Conservation (phyloP, 129 eudicot species). For the Tanacetum coccineum region DNA sequence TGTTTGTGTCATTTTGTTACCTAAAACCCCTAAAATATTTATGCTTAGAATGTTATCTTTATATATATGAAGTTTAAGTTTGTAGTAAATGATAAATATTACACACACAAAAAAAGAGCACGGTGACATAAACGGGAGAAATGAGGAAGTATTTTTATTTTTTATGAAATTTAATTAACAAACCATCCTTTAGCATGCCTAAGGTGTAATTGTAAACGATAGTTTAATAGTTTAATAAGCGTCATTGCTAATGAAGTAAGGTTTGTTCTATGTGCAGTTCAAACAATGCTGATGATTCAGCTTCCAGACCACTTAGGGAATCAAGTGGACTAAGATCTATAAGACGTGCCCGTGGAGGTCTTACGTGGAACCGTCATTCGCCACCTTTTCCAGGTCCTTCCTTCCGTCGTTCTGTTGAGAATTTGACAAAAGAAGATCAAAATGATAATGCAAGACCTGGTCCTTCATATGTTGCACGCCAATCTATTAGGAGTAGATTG, state of each 20-base stretch:
- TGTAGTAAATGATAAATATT: too few relatives aligned
- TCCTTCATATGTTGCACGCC: constrained; percentile 11
- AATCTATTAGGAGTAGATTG: constrained; percentile 8
- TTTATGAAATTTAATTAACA: too few relatives aligned
- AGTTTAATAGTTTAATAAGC: not conserved
- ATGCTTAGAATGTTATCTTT: too few relatives aligned
- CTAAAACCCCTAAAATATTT: too few relatives aligned
- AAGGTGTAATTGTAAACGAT: not conserved
- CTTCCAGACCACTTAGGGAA: constrained; percentile 23
- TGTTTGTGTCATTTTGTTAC: too few relatives aligned
- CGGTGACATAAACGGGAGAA: too few relatives aligned
- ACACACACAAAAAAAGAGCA: too few relatives aligned
- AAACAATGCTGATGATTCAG: constrained; percentile 15
- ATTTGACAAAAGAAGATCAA: constrained; percentile 7
- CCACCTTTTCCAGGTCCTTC: constrained; percentile 23
- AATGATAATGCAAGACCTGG: too few relatives aligned
- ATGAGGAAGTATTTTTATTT: too few relatives aligned
- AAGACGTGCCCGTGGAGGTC: constrained; percentile 31
- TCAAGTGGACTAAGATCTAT: constrained; percentile 17
- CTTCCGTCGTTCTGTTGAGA: constrained; percentile 7
- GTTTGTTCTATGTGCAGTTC: constrained; percentile 24
- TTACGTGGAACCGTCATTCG: constrained; percentile 24
- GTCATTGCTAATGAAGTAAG: constrained; percentile 2
- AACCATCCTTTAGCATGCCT: too few relatives aligned
- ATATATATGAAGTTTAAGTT: too few relatives aligned